A percentile compares a stretch with the other conserved stretches of the same genome.
phyloP scores from a whole-genome alignment of 2,329 filamentous ascomycete genomes.

The Stagonosporopsis cucurbitacearum region DNA sequence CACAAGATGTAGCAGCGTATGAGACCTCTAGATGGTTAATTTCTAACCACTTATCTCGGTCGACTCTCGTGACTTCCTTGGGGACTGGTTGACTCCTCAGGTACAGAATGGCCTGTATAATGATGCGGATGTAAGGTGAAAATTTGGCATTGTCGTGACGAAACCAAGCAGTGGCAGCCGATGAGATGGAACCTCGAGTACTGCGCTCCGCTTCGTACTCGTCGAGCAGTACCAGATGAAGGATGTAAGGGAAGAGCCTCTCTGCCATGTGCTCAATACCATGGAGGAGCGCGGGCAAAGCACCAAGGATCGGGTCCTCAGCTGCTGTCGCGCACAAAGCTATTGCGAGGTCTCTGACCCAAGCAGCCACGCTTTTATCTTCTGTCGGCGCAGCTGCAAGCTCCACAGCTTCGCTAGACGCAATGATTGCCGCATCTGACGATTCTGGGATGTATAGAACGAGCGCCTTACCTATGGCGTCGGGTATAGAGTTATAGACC shows the following conservation, averaged over 20 bases:
- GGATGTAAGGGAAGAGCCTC: conserved; percentile 78
- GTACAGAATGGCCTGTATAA: conserved; percentile 84
- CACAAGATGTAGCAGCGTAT: conserved; percentile 74
- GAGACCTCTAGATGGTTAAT: conserved; percentile 76
- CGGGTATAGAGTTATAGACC: conserved; percentile 39
- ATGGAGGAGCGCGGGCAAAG: conserved; percentile 70
- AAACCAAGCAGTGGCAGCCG: conserved; percentile 70
- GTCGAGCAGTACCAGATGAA: conserved; percentile 78
- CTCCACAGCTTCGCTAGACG: conserved; percentile 22
- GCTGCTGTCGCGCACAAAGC: conserved; percentile 59
- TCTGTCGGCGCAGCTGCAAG: conserved; percentile 25
- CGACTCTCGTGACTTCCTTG: conserved; percentile 77
- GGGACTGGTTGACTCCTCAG: conserved; percentile 81
- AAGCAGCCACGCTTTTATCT: conserved; percentile 48
- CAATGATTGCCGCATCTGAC: conserved; percentile 5
- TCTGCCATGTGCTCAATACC: conserved; percentile 73
- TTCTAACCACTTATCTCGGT: conserved; percentile 84
- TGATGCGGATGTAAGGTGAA: conserved; percentile 71
- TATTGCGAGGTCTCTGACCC: conserved; percentile 68
- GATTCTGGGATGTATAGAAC: conserved; percentile 27
- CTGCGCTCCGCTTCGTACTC: conserved; percentile 68
- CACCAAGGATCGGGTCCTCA: conserved; percentile 71
- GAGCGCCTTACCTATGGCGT: conserved; percentile 39
- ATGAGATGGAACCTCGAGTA: conserved; percentile 67
- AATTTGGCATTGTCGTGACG: conserved; percentile 52